Base-by-base conservation (phyloP, 805 yeast genomes). In the Millerozyma miso region DNA sequence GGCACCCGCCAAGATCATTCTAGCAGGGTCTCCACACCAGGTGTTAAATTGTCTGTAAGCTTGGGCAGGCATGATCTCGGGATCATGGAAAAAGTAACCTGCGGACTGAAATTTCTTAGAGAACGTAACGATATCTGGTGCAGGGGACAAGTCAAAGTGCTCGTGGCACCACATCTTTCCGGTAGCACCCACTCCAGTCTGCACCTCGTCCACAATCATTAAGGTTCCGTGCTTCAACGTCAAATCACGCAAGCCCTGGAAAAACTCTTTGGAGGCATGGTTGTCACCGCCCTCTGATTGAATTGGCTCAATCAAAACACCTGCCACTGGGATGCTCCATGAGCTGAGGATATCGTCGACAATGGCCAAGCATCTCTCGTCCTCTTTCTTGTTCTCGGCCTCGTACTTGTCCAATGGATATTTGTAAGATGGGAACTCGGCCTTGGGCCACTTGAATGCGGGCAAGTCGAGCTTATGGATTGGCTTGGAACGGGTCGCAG, bases 371-470 rank as follows among this genome's bases (percentile, higher is more conserved):
- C 96, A 87, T 59, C 93, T 77, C 47, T 74, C 80, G 67, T 90
- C 98, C 69, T 89, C 97, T 39, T 72, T 63, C 38, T 71, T 69
- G 77, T 90, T 90, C 52, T 69, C 80, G 38, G 72, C 80, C 34
- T 59, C 79, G 60, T 80, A 59, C 40, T 78, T 74, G 43, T 80
- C 90, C 58, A 89, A 76, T 45, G 98, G 98, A 65, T 88, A 90
- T 65, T 82, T 71, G 67, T 88, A 82, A 40, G 76, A 55, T 50
- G 98, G 98, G 73, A 83, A 90, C 49, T 88, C 88, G 43, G 97
- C 97, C 64, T 86, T 89, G 60, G 98, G 98, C 97, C 97, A 90
- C 59, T 87, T 80, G 73, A 90, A 90, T 4, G 96, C 81, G 47
- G 98, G 98, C 69, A 91, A 73, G 65, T 84, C 90, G 65, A 90